Percentiles rank a stretch among this genome's conserved stretches.
phyloP scores from a whole-genome alignment of 2,329 filamentous ascomycete species.

The Talaromyces sp. region DNA sequence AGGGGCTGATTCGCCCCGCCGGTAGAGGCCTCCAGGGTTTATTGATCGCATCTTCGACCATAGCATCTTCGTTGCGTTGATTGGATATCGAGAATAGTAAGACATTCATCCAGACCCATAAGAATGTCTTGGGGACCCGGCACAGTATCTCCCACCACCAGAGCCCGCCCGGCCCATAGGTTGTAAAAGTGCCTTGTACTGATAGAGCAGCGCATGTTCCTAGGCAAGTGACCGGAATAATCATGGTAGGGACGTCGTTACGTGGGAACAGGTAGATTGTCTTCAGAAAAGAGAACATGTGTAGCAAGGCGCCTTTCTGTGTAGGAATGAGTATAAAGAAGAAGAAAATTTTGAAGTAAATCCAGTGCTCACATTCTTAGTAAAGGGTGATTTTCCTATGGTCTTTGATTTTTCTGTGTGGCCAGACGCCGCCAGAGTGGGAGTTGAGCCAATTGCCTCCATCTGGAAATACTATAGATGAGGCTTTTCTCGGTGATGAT shows the following conservation, averaged over 20 bases:
- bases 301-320: not conserved
- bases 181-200: not conserved
- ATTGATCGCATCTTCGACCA: conserved; percentile 38
- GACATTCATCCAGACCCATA: conserved; percentile 28
- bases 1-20: conserved; percentile 18
- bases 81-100: conserved; percentile 38
- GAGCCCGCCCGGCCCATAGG: not conserved
- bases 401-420: not conserved
- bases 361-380: not conserved
- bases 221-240: conserved; percentile 1
- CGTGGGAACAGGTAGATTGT: conserved; percentile 1
- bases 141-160: not conserved
- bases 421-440: not conserved
- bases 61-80: conserved; percentile 31
- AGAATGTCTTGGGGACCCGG: conserved; percentile 9
- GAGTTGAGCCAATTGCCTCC: not conserved
- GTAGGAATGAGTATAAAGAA: not conserved
- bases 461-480: not conserved
- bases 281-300: not conserved
- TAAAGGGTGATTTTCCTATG: not conserved
- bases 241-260: conserved; percentile 2
- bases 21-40: conserved; percentile 37
- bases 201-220: not conserved
- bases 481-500: not conserved
- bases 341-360: not conserved